A percentile compares a stretch with the other conserved stretches of the same genome.
Evolutionary conservation across 345 rosid genomes (phyloP).

Genomic region (Linum lewisii): DNA sequence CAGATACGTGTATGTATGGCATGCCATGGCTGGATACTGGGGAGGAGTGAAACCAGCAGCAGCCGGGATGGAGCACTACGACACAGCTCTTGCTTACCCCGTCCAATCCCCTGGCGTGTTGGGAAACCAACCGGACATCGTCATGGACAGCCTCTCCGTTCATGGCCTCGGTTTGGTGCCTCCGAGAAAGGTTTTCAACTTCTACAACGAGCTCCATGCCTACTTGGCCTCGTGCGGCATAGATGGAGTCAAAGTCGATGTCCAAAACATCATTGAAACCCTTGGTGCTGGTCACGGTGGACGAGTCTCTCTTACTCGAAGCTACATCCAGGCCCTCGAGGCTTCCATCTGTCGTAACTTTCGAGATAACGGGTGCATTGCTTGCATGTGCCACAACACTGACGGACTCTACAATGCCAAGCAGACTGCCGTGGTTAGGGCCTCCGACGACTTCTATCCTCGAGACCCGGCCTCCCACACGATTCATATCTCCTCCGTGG

Average conservation of each 20-base stretch:
- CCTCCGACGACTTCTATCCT: conserved; percentile 92
- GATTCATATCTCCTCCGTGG: conserved; percentile 83
- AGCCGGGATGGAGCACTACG: conserved; percentile 92
- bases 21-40: conserved; percentile 98
- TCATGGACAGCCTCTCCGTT: conserved; percentile 81
- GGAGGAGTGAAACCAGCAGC: conserved; percentile 97
- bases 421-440: conserved; percentile 89
- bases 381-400: conserved; percentile 97
- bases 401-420: conserved; percentile 89
- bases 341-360: conserved; percentile 78
- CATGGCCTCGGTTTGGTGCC: conserved; percentile 91
- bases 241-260: conserved; percentile 97
- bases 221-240: conserved; percentile 89
- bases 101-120: conserved; percentile 72
- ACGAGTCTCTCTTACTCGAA: conserved; percentile 83
- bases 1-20: conserved; percentile 90
- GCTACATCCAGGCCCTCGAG: conserved; percentile 81
- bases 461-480: conserved; percentile 96
- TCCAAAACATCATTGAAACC: conserved; percentile 88
- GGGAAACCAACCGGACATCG: conserved; percentile 93
- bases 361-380: conserved; percentile 81
- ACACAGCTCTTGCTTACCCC: conserved; percentile 79
- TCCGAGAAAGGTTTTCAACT: conserved; percentile 82
- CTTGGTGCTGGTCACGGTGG: conserved; percentile 97
- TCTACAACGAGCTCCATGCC: conserved; percentile 94